Evolutionary conservation across 176 grass and related monocot genomes (phyloP).

Genomic region (Alopecurus myosuroides): DNA sequence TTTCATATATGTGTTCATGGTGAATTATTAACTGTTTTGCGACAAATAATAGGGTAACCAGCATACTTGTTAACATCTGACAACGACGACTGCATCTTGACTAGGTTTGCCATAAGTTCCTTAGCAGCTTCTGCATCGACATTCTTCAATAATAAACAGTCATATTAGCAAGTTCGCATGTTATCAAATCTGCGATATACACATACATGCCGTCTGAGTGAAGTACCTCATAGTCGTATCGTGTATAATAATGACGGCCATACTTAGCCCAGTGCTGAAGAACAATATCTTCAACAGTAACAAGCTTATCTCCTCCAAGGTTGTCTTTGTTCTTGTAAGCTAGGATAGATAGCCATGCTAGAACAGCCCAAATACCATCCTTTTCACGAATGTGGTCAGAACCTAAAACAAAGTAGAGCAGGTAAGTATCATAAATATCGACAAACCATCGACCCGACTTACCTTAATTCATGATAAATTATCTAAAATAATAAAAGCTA

Average conservation of each 20-base stretch:
- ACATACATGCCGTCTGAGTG: background rate
- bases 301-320: conserved; percentile 76
- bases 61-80: conserved; percentile 89
- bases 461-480: background rate
- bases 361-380: conserved; percentile 99
- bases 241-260: conserved; percentile 98
- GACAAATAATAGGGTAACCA: background rate
- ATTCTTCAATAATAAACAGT: conserved; percentile 63
- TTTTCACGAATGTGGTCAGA: conserved; percentile 99
- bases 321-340: conserved; percentile 94
- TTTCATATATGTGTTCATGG: background rate
- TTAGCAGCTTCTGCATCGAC: conserved; percentile 87
- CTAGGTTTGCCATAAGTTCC: conserved; percentile 78
- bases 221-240: conserved; percentile 94
- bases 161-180: conserved; percentile 1
- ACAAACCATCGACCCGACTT: conserved; percentile 5
- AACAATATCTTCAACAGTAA: conserved; percentile 93
- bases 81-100: conserved; percentile 74
- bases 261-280: conserved; percentile 85
- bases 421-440: background rate
- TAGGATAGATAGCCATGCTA: conserved; percentile 98
- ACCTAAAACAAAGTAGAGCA: conserved; percentile 42
- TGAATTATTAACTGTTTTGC: background rate
- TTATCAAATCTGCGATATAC: background rate
- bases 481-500: background rate